These are phyloP conservation scores for Ophiostoma ips DNA, from an alignment of 2,329 filamentous ascomycete genomes.

Conservation along the genomic window DNA sequence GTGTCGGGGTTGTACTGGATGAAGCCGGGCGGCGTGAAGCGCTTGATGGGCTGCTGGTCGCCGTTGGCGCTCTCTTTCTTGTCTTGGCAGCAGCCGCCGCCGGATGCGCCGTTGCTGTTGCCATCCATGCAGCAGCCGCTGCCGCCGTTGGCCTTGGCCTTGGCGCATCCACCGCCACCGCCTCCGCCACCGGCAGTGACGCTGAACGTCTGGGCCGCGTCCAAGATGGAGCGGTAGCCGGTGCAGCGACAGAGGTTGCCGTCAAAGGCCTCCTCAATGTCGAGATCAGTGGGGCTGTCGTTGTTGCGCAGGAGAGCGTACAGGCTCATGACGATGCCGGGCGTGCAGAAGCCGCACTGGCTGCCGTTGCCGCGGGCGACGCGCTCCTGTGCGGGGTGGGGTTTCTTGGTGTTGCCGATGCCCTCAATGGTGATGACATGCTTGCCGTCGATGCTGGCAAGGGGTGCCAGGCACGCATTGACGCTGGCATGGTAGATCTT, in stretches of 20 bases:
- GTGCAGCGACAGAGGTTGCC: conserved; percentile 94
- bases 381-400: conserved; percentile 81
- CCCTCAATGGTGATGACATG: conserved; percentile 97
- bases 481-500: conserved; percentile 92
- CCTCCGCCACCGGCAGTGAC: conserved; percentile 25
- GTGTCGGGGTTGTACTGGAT: conserved; percentile 91
- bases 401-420: conserved; percentile 74
- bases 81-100: conserved; percentile 59
- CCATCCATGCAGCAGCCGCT: conserved; percentile 61
- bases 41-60: conserved; percentile 42
- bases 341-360: conserved; percentile 85
- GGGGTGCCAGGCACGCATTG: conserved; percentile 86
- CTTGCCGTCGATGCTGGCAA: conserved; percentile 90
- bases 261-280: conserved; percentile 92
- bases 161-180: conserved; percentile 30
- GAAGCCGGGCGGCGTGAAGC: conserved; percentile 77
- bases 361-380: conserved; percentile 86
- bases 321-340: conserved; percentile 94
- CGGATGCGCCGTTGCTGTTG: conserved; percentile 20
- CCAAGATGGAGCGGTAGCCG: conserved; percentile 84
- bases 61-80: conserved; percentile 34
- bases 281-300: conserved; percentile 58
- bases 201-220: conserved; percentile 84
- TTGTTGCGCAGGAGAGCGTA: conserved; percentile 88
- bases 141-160: conserved; percentile 34